phyloP scores from a whole-genome alignment of 192 early-diverging fungal species.

The Coemansia sp. region DNA sequence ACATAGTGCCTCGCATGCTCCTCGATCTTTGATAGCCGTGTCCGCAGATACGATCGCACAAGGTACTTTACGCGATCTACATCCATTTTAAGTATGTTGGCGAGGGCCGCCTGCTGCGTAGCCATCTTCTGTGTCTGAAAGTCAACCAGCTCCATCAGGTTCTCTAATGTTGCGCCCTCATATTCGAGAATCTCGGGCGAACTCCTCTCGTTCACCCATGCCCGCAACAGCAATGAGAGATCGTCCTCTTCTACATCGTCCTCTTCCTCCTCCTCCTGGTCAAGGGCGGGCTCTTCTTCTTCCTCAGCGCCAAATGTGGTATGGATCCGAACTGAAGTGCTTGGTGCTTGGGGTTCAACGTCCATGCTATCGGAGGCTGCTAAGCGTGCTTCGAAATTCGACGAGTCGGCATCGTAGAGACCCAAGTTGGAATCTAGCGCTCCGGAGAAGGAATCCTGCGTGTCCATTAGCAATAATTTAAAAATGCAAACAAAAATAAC shows the following conservation, averaged over 20 bases:
- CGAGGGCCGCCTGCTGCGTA: conserved; percentile 16
- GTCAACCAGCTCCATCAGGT: conserved; percentile 48
- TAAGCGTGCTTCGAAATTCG: conserved; percentile 1
- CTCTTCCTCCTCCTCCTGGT: conserved; percentile 2
- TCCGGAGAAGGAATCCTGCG: conserved; percentile 17
- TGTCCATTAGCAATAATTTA: conserved; percentile 10
- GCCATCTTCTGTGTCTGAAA: conserved; percentile 35
- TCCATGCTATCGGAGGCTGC: conserved; percentile 10
- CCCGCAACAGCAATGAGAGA: conserved; percentile 24
- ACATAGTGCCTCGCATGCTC: conserved; percentile 27
- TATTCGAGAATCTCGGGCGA: conserved; percentile 40
- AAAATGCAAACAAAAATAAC: neutral
- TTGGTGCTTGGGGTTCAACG: neutral
- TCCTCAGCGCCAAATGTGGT: conserved; percentile 1
- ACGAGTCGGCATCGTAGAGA: neutral
- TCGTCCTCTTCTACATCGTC: conserved; percentile 33
- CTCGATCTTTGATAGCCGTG: conserved; percentile 41
- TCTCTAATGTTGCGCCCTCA: conserved; percentile 44
- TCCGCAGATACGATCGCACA: conserved; percentile 47
- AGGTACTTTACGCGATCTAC: conserved; percentile 47
- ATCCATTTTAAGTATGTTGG: conserved; percentile 44
- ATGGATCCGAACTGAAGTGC: neutral
- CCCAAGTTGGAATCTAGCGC: conserved; percentile 20
- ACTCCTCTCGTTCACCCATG: conserved; percentile 39
- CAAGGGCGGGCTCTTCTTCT: neutral